Evolutionary conservation across 495 filamentous ascomycete genomes (phyloP).

Genomic region (Penicillium paxilli): DNA sequence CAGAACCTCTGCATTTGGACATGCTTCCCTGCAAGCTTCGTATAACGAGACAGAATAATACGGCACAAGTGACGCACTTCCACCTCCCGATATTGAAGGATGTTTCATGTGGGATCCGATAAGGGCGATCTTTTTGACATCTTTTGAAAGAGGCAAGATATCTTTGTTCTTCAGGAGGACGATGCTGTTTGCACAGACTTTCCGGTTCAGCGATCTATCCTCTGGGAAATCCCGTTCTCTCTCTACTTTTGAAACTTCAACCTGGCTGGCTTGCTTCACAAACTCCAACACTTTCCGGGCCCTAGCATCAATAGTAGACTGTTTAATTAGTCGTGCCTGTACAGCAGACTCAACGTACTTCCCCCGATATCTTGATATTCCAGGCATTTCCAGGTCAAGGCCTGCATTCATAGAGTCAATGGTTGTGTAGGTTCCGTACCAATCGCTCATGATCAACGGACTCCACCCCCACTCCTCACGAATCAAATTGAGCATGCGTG

Average conservation of each 20-base stretch:
- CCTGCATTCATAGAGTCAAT: constrained; percentile 61
- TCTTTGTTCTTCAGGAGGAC: constrained; percentile 76
- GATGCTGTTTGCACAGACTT: constrained; percentile 62
- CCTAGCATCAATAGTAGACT: constrained; percentile 54
- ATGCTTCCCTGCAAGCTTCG: constrained; percentile 57
- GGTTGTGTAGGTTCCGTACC: constrained; percentile 59
- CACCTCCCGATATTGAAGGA: constrained; percentile 71
- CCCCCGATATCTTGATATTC: constrained; percentile 13
- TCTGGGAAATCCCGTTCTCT: constrained; percentile 59
- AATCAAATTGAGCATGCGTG: constrained; percentile 53
- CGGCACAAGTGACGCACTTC: constrained; percentile 73
- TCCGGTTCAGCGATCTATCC: constrained; percentile 59
- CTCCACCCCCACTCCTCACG: constrained; percentile 69
- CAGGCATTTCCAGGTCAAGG: constrained; percentile 72
- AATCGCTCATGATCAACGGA: constrained; percentile 37
- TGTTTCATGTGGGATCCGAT: constrained; percentile 76
- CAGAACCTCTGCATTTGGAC: constrained; percentile 49
- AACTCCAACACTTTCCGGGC: constrained; percentile 58
- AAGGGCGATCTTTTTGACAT: constrained; percentile 60
- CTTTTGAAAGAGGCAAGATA: constrained; percentile 43
- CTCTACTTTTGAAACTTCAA: constrained; percentile 51
- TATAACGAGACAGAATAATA: constrained; percentile 69
- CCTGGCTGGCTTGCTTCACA: constrained; percentile 37
- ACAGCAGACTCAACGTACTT: constrained; percentile 25
- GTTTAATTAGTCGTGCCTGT: constrained; percentile 57